These are phyloP conservation scores for Rhodotorula sp. DNA, from an alignment of 1,284 basidiomycete genomes.

Conservation along the genomic window DNA sequence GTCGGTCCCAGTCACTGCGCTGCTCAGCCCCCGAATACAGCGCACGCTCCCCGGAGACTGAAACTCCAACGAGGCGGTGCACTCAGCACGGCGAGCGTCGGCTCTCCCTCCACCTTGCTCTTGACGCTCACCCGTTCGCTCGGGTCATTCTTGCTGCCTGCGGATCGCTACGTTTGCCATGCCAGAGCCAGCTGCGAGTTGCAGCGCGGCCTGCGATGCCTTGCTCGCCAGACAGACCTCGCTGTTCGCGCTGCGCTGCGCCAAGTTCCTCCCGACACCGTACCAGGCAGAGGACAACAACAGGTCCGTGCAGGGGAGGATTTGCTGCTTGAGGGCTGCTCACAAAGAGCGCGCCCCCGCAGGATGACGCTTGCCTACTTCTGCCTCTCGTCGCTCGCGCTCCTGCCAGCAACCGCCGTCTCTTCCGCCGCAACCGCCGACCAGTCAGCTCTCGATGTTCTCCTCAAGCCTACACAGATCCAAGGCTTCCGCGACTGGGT, in stretches of 20 bases:
- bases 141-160: background rate
- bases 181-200: background rate
- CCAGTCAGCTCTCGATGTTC: slow-evolving; percentile 30
- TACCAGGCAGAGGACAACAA: slow-evolving; percentile 43
- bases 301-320: slow-evolving; percentile 9
- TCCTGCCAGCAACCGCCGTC: slow-evolving; percentile 30
- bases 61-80: too few relatives aligned
- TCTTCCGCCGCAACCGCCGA: slow-evolving; percentile 2
- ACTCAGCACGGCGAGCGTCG: too few relatives aligned
- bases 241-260: slow-evolving; percentile 37
- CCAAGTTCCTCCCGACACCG: slow-evolving; percentile 41
- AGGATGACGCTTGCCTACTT: slow-evolving; percentile 47
- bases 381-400: slow-evolving; percentile 41
- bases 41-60: too few relatives aligned
- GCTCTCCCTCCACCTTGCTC: too few relatives aligned
- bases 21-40: too few relatives aligned
- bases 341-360: background rate
- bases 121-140: background rate
- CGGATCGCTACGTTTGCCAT: background rate
- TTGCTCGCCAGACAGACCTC: slow-evolving; percentile 36
- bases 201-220: background rate
- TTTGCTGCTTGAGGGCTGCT: accelerated
- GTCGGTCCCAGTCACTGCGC: too few relatives aligned
- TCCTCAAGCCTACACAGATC: slow-evolving; percentile 26
- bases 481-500: slow-evolving; percentile 42